A percentile compares a stretch with the other conserved stretches of the same genome.
phyloP scores from a whole-genome alignment of 257 asterid species.

The Solanum arcanum region DNA sequence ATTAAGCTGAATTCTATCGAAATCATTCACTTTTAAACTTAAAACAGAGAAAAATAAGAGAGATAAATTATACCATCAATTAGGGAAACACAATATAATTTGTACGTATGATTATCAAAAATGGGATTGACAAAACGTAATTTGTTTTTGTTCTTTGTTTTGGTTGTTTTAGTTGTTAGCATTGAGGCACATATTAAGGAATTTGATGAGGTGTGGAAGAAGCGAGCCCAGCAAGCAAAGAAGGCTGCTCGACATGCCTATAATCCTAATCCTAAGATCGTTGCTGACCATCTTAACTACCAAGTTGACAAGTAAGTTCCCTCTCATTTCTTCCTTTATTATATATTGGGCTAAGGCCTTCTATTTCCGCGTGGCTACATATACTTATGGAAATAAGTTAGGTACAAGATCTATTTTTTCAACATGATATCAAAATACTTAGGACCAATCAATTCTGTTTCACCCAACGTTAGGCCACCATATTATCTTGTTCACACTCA shows the following conservation, averaged over 20 bases:
- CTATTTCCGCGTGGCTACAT: neutral
- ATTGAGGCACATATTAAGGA: conserved; percentile 1
- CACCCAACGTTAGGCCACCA: neutral
- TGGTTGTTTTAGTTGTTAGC: conserved; percentile 1
- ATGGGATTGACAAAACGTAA: conserved; percentile 19
- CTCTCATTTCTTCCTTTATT: neutral
- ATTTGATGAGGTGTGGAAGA: conserved; percentile 18
- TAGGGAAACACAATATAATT: neutral
- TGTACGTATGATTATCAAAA: neutral
- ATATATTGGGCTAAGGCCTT: neutral
- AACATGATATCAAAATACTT: neutral
- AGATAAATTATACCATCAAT: neutral
- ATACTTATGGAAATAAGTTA: neutral
- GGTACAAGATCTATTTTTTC: neutral
- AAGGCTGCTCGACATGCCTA: conserved; percentile 29
- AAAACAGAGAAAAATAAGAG: neutral
- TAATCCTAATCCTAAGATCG: conserved; percentile 23
- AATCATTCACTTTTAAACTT: neutral
- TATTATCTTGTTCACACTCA: neutral
- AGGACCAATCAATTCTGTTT: neutral
- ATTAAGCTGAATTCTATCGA: no score
- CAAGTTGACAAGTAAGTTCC: conserved; percentile 27
- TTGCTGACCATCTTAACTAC: conserved; percentile 16
- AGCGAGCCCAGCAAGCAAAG: conserved; percentile 26
- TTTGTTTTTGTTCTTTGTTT: conserved; percentile 7